Percentiles rank a stretch among this genome's conserved stretches.
Evolutionary conservation across 225 moss, liverwort and hornwort genomes (phyloP).

Genomic region (Marchantia polymorpha): DNA sequence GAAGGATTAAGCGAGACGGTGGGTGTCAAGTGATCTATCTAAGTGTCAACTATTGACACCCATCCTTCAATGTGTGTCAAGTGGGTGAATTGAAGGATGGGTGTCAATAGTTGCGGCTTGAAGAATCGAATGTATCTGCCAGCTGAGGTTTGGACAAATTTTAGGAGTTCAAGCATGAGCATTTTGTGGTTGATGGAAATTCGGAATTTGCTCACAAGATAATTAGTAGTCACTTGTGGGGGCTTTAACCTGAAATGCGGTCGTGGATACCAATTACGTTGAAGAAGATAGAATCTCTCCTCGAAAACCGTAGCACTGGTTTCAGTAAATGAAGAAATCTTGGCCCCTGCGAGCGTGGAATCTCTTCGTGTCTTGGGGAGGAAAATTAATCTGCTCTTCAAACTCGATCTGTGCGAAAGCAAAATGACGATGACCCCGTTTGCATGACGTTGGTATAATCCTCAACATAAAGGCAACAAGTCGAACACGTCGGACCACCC

Average conservation of each 20-base stretch:
- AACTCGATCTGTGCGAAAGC: too few relatives aligned
- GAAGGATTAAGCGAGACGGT: neutral
- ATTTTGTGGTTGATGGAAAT: neutral
- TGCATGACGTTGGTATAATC: too few relatives aligned
- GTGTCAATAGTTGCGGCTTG: neutral
- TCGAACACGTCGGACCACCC: too few relatives aligned
- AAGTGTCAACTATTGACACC: too few relatives aligned
- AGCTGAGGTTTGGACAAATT: neutral
- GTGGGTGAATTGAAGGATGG: neutral
- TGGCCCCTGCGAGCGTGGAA: neutral
- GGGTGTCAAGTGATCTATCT: too few relatives aligned
- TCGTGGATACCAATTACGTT: neutral
- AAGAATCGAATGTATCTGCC: neutral
- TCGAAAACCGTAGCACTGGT: neutral
- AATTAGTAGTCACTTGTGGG: neutral
- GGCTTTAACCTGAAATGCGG: neutral
- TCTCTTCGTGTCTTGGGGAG: neutral
- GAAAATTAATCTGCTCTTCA: neutral
- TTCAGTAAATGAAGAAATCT: neutral
- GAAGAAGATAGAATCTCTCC: neutral
- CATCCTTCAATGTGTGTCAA: too few relatives aligned
- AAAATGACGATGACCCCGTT: too few relatives aligned
- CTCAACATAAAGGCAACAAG: too few relatives aligned
- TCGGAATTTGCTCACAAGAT: neutral
- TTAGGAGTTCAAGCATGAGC: neutral